Base-by-base conservation (phyloP, 345 rosid species). In the Eucalyptus tenuipes region DNA sequence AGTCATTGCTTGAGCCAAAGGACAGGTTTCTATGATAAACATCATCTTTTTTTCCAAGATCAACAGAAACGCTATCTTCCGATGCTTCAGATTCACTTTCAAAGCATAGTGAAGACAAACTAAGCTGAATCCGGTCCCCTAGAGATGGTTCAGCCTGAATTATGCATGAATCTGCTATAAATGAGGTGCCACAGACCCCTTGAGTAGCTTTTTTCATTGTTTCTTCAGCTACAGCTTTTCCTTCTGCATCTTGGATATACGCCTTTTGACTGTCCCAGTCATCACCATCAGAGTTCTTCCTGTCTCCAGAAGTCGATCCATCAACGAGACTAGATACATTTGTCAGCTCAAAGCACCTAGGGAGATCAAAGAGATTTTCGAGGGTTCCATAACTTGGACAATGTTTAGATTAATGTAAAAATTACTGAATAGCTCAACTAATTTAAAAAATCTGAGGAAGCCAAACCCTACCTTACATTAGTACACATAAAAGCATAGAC, bases 31-130 rank as follows among this genome's bases (percentile, higher is more conserved):
- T 92, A 45, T 87, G 87, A 49, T 86, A 91, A 91, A 86, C 81
- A 88, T 8, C 88, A 86, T 89, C 90, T 87, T 86, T 91, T 75
- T 40, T 75, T 20, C 87, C 52, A 42, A 86, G 89, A 87, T 79
- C 91, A 91, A 81, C 89, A 88, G 68, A 55, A 89, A 90, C 61
- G 53, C 92, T 89, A 40, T 86, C 93, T 87, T 88, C 87, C 22
- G 92, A 93, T 89, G 90, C 40, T 66, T 94, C 92, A 80, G 87
- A 89, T 71, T 90, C 92, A 57, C 92, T 92, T 88, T 45, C 94
- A 90, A 94, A 93, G 86, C 57, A 91, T 18, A 97, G 94, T 64
- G 92, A 64, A 86, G 91, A 86, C 81, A 90, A 92, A 90, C 93
- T 91, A 88, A 91, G 87, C 88, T 88, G 90, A 92, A 91, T 90